phyloP scores from a whole-genome alignment of 2,329 filamentous ascomycete genomes.

The Neonectria ditissima region DNA sequence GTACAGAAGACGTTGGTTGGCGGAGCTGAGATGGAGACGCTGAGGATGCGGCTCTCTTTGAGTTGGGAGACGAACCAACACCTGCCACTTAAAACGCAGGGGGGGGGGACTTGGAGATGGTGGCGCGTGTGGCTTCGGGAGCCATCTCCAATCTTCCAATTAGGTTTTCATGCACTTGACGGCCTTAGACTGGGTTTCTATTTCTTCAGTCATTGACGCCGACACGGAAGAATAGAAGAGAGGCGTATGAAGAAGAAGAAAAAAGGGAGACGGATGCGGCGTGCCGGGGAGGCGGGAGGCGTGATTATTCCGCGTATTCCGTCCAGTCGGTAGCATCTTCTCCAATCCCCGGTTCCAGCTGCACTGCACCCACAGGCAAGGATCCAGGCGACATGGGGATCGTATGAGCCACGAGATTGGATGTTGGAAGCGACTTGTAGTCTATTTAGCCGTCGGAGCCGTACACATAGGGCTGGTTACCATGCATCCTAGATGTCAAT shows the following conservation, averaged over 20 bases:
- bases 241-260: background rate
- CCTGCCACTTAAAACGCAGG: background rate
- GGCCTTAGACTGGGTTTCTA: background rate
- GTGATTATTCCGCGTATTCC: background rate
- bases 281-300: constrained; percentile 2
- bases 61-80: background rate
- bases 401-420: constrained; percentile 21
- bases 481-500: too few species aligned
- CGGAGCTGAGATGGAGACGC: background rate
- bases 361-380: background rate
- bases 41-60: background rate
- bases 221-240: background rate
- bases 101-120: background rate
- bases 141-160: background rate
- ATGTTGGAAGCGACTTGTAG: background rate
- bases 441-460: too few species aligned
- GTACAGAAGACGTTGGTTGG: background rate
- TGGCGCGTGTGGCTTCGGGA: constrained; percentile 6
- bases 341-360: background rate
- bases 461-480: too few species aligned
- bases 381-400: constrained; percentile 4
- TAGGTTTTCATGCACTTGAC: background rate
- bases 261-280: background rate
- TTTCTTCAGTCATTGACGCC: too few species aligned
- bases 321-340: background rate